phyloP scores from a whole-genome alignment of 1,284 basidiomycete species.

The Vanrija sp. region DNA sequence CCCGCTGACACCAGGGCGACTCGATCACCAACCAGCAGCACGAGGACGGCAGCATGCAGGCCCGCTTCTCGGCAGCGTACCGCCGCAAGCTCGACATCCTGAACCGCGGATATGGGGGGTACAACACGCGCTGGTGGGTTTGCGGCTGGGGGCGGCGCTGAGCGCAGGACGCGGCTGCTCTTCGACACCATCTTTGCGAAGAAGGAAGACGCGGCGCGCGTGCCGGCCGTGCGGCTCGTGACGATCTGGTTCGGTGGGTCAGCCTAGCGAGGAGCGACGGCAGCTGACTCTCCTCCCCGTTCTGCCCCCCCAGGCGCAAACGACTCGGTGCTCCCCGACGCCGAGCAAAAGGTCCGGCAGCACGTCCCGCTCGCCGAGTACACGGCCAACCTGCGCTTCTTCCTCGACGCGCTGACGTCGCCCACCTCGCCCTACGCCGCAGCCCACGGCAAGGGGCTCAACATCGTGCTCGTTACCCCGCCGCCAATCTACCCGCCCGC shows the following conservation, averaged over 20 bases:
- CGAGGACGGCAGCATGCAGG: slow-evolving; percentile 13
- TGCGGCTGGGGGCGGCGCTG: neutral
- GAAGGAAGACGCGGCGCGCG: slow-evolving; percentile 17
- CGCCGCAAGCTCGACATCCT: slow-evolving; percentile 33
- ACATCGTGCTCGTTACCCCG: slow-evolving; percentile 72
- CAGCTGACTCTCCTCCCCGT: slow-evolving; percentile 1
- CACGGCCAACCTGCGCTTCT: slow-evolving; percentile 22
- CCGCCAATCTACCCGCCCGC: slow-evolving; percentile 68
- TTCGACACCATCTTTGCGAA: slow-evolving; percentile 32
- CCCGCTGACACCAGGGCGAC: slow-evolving; percentile 18
- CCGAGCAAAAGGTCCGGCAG: slow-evolving; percentile 3
- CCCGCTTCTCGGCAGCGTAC: slow-evolving; percentile 27
- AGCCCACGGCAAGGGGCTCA: slow-evolving; percentile 18
- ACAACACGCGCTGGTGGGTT: slow-evolving; percentile 29
- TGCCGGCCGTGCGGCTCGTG: slow-evolving; percentile 26
- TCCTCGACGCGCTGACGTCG: slow-evolving; percentile 23
- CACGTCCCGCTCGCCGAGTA: slow-evolving; percentile 23
- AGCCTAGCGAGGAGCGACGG: neutral
- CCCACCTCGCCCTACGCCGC: slow-evolving; percentile 16
- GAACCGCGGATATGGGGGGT: slow-evolving; percentile 38
- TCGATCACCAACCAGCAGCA: slow-evolving; percentile 25
- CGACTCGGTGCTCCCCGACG: slow-evolving; percentile 12
- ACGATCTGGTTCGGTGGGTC: slow-evolving; percentile 40
- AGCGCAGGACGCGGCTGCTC: slow-evolving; percentile 11
- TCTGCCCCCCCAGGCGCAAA: slow-evolving; percentile 39